Percentiles rank a stretch among this genome's conserved stretches.
phyloP scores from a whole-genome alignment of 228 moss, liverwort and hornwort genomes.

The Sphagnum magellanicum region DNA sequence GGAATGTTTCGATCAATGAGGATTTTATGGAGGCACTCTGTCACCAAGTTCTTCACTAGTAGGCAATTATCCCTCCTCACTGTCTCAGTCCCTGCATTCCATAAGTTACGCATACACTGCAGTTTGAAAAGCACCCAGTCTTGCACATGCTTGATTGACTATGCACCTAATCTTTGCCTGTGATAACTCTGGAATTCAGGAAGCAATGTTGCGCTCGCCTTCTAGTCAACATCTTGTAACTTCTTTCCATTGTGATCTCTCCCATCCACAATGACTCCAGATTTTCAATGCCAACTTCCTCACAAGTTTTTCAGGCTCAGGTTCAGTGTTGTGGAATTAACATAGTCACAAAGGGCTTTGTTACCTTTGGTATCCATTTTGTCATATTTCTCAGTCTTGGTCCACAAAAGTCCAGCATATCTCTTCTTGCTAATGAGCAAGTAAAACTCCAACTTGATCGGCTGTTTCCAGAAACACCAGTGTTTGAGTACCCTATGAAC shows the following conservation, averaged over 20 bases:
- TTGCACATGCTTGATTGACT: too few relatives aligned
- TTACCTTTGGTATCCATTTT: conserved; percentile 99
- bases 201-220: too few relatives aligned
- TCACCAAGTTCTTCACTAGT: conserved; percentile 95
- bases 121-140: too few relatives aligned
- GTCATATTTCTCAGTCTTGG: conserved; percentile 87
- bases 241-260: too few relatives aligned
- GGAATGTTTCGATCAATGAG: conserved; percentile 89
- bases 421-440: conserved; percentile 97
- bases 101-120: too few relatives aligned
- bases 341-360: background rate
- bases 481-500: background rate
- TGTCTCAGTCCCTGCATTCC: conserved; percentile 78
- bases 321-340: too few relatives aligned
- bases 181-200: too few relatives aligned
- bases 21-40: conserved; percentile 91
- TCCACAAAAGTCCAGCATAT: conserved; percentile 97
- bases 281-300: too few relatives aligned
- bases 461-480: conserved; percentile 30
- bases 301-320: too few relatives aligned
- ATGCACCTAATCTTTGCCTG: too few relatives aligned
- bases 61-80: conserved; percentile 97
- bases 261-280: too few relatives aligned
- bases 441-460: conserved; percentile 99
- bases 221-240: too few relatives aligned